Evolutionary conservation across 2,329 filamentous ascomycete genomes (phyloP).

Genomic region (Fusarium musae): DNA sequence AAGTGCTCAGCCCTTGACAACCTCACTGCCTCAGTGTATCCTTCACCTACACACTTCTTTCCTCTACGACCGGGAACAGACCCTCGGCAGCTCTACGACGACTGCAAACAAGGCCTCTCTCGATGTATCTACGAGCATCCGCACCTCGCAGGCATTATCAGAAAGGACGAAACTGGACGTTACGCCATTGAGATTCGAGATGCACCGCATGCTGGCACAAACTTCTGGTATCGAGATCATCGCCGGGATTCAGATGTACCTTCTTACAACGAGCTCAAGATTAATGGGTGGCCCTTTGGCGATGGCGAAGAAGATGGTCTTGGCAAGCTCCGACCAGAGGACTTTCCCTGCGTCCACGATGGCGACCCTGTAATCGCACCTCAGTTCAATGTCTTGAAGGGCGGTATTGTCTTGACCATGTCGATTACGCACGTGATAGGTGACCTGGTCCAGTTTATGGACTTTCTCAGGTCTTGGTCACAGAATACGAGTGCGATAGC

Average conservation of each 20-base stretch:
- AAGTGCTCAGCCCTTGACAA: conserved; percentile 15
- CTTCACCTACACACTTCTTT: conserved; percentile 13
- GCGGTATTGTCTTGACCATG: conserved; percentile 12
- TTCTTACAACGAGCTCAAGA: conserved; percentile 3
- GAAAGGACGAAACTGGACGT: conserved; percentile 13
- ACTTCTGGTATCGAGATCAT: conserved; percentile 11
- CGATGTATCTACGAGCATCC: conserved; percentile 12
- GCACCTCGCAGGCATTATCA: conserved; percentile 4
- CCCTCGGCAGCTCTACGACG: conserved; percentile 11
- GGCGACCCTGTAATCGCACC: conserved; percentile 12
- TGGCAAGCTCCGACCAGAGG: neutral
- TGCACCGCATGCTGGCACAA: neutral
- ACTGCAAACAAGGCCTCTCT: conserved; percentile 8
- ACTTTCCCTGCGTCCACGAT: neutral
- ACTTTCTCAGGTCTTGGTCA: conserved; percentile 11
- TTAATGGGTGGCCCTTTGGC: neutral
- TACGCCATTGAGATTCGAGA: neutral
- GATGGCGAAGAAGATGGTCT: conserved; percentile 15
- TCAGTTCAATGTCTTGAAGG: conserved; percentile 8
- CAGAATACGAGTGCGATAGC: neutral
- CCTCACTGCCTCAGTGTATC: conserved; percentile 14
- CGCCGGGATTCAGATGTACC: neutral
- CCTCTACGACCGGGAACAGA: neutral
- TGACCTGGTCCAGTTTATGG: conserved; percentile 11
- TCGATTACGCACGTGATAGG: conserved; percentile 13